Evolutionary conservation across 192 early-diverging fungal species (phyloP).

Genomic region (Coemansia sp.): DNA sequence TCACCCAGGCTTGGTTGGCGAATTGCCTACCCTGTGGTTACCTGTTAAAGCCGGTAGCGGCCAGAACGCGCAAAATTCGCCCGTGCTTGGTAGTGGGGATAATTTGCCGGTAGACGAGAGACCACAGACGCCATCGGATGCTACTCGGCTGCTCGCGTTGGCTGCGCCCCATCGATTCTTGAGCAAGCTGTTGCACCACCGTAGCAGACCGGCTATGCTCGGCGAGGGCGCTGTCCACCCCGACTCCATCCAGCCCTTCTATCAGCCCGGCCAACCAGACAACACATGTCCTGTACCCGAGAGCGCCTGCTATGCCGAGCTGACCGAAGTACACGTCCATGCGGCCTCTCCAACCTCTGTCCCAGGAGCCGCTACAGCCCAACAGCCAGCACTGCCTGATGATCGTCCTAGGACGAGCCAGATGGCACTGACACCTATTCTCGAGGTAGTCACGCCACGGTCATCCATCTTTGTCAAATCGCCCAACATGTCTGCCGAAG

Average conservation of each 20-base stretch:
- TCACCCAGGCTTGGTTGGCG: conserved; percentile 66
- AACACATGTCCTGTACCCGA: not conserved
- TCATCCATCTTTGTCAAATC: conserved; percentile 3
- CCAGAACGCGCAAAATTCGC: not conserved
- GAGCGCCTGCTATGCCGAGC: not conserved
- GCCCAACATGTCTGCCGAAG: not conserved
- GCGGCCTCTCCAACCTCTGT: not conserved
- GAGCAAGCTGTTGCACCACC: not conserved
- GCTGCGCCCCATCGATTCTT: conserved; percentile 4
- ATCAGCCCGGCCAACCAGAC: not conserved
- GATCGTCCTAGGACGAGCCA: not conserved
- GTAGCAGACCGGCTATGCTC: not conserved
- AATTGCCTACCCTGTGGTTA: conserved; percentile 71
- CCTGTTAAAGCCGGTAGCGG: conserved; percentile 41
- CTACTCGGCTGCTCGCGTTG: not conserved
- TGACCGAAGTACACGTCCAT: conserved; percentile 1
- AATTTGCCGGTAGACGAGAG: not conserved
- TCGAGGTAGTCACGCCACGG: conserved; percentile 11
- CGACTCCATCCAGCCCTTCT: not conserved
- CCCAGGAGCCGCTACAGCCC: not conserved
- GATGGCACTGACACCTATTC: conserved; percentile 11
- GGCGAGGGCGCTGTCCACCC: not conserved
- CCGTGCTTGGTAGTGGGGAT: not conserved
- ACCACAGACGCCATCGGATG: not conserved
- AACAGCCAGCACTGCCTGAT: not conserved